Evolutionary conservation across 805 yeast genomes (phyloP).

Genomic region (Teunomyces gatunensis): DNA sequence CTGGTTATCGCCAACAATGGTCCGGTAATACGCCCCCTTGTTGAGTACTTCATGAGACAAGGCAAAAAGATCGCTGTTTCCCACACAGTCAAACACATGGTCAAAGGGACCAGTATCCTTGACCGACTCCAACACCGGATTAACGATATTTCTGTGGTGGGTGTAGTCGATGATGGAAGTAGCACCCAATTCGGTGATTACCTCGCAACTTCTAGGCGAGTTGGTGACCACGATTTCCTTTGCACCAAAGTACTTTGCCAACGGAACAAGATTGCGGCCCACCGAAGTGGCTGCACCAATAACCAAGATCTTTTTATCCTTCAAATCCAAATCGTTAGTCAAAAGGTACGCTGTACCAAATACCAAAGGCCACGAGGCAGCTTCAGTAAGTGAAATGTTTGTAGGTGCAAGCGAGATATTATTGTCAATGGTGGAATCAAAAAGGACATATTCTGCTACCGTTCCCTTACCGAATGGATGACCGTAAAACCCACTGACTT

Average conservation of each 20-base stretch:
- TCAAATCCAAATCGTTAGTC: constrained; percentile 31
- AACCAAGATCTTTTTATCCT: constrained; percentile 50
- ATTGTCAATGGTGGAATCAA: constrained; percentile 37
- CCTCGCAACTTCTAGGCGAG: constrained; percentile 46
- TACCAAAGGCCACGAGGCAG: constrained; percentile 65
- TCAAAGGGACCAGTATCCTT: constrained; percentile 47
- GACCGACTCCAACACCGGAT: constrained; percentile 33
- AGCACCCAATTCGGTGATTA: constrained; percentile 54
- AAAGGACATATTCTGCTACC: constrained; percentile 43
- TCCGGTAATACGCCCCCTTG: constrained; percentile 48
- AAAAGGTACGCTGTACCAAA: constrained; percentile 59
- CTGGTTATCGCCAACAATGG: constrained; percentile 55
- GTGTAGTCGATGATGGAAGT: constrained; percentile 58
- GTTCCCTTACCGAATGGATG: constrained; percentile 35
- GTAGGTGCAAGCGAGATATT: constrained; percentile 44
- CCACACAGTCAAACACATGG: constrained; percentile 62
- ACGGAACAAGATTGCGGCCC: constrained; percentile 54
- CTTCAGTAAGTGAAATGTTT: constrained; percentile 48
- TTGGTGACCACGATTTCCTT: constrained; percentile 56
- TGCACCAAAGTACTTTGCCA: constrained; percentile 50
- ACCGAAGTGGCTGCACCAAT: constrained; percentile 77
- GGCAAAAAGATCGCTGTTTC: constrained; percentile 50
- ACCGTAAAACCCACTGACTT: constrained; percentile 25
- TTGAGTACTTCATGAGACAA: constrained; percentile 44
- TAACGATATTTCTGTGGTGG: constrained; percentile 32